phyloP scores from a whole-genome alignment of 2,329 filamentous ascomycete genomes.

The Pseudogymnoascus sp. region DNA sequence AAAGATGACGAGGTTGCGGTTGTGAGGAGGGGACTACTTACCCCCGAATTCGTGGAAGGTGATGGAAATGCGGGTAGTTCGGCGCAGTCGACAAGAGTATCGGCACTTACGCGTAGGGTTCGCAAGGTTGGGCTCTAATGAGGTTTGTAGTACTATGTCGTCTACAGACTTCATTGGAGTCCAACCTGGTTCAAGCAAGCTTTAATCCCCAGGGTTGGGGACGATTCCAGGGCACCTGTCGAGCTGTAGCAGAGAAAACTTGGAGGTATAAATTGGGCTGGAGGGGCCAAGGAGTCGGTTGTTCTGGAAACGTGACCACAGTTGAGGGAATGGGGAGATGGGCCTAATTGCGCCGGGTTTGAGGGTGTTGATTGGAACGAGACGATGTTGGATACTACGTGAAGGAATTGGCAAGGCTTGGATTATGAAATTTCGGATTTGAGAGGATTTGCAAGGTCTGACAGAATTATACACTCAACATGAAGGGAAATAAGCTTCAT shows the following conservation, averaged over 20 bases:
- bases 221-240: neutral
- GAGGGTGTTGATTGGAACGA: no score
- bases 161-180: neutral
- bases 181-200: neutral
- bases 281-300: neutral
- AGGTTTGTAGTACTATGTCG: neutral
- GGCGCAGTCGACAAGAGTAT: neutral
- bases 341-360: neutral
- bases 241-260: neutral
- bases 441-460: no score
- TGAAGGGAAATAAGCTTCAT: neutral
- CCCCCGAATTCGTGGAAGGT: neutral
- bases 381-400: neutral
- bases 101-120: neutral
- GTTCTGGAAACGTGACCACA: neutral
- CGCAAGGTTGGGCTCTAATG: neutral
- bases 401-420: neutral
- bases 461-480: neutral
- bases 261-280: neutral
- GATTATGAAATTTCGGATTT: neutral
- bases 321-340: neutral
- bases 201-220: neutral
- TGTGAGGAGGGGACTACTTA: neutral
- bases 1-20: neutral
- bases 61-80: neutral